Conservation (phyloP, 768 basidiomycete genomes). For the Kwoniella bestiolae region DNA sequence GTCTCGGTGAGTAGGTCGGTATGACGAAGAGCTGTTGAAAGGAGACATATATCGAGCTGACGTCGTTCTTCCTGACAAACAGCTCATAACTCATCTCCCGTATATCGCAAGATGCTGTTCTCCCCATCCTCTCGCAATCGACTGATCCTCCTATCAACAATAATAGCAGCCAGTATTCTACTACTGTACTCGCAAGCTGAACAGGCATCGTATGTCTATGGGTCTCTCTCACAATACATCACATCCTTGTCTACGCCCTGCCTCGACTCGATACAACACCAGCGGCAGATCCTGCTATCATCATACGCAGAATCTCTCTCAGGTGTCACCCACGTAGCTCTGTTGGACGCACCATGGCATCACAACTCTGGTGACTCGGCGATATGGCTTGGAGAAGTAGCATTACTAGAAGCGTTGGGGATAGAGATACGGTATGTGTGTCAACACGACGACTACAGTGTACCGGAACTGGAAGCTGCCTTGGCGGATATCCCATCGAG, state of each 20-base stretch:
- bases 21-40: no score
- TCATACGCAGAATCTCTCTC: slow-evolving; percentile 4
- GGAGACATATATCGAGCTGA: no score
- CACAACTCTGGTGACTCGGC: slow-evolving; percentile 19
- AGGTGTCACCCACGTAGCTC: slow-evolving; percentile 13
- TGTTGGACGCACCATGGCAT: slow-evolving; percentile 14
- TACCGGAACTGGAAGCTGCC: slow-evolving; percentile 6
- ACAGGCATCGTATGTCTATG: slow-evolving; percentile 1
- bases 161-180: slow-evolving; percentile 2
- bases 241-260: slow-evolving; percentile 5
- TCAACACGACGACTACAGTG: slow-evolving; percentile 1
- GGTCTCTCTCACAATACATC: background rate
- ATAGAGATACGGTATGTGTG: slow-evolving; percentile 11
- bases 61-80: no score
- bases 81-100: no score
- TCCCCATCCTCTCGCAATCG: slow-evolving; percentile 16
- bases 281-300: slow-evolving; percentile 4
- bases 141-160: slow-evolving; percentile 3
- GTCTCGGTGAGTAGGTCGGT: no score
- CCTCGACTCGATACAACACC: slow-evolving; percentile 10
- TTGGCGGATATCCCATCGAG: slow-evolving; percentile 6
- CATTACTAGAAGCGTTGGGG: slow-evolving; percentile 8
- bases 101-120: no score
- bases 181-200: slow-evolving; percentile 6
- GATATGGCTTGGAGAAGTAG: slow-evolving; percentile 13